Percentiles rank a stretch among this genome's conserved stretches.
phyloP scores from a whole-genome alignment of 441 rosid species.

The Brassica balearica region DNA sequence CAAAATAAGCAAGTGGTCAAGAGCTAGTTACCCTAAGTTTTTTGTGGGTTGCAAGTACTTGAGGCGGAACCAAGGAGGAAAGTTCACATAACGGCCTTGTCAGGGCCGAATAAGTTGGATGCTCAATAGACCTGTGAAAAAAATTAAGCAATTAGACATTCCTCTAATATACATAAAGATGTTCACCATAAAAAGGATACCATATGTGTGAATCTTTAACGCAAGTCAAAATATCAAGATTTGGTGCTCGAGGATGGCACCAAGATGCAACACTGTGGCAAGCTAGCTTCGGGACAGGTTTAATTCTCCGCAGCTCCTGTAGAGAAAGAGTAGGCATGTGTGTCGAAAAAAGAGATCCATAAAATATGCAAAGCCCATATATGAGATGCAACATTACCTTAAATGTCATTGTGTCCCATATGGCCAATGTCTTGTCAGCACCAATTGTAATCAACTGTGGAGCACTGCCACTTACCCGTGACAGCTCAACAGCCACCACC shows the following conservation, averaged over 20 bases:
- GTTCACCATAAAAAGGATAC: slow-evolving; percentile 49
- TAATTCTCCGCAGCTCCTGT: slow-evolving; percentile 95
- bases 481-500: slow-evolving; percentile 90
- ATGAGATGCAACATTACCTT: slow-evolving; percentile 62
- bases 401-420: slow-evolving; percentile 98
- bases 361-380: slow-evolving; percentile 28
- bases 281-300: slow-evolving; percentile 94
- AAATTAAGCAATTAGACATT: slow-evolving; percentile 43
- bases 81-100: slow-evolving; percentile 99
- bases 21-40: slow-evolving; percentile 82
- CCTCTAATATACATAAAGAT: slow-evolving; percentile 27
- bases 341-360: slow-evolving; percentile 2
- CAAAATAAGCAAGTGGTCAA: slow-evolving; percentile 31
- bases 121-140: slow-evolving; percentile 93
- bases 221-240: slow-evolving; percentile 93
- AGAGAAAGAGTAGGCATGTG: slow-evolving; percentile 31
- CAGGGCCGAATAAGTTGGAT: slow-evolving; percentile 96
- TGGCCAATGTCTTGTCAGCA: slow-evolving; percentile 96
- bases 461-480: slow-evolving; percentile 93
- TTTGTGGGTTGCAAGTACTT: slow-evolving; percentile 83
- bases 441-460: slow-evolving; percentile 97
- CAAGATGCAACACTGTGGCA: slow-evolving; percentile 99
- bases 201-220: slow-evolving; percentile 99
- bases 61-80: slow-evolving; percentile 91
- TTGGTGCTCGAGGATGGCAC: slow-evolving; percentile 99